A percentile compares a stretch with the other conserved stretches of the same genome.
These are phyloP conservation scores for Naumovozyma dairenensis DNA, from an alignment of 805 yeast genomes.

Conservation along the genomic window DNA sequence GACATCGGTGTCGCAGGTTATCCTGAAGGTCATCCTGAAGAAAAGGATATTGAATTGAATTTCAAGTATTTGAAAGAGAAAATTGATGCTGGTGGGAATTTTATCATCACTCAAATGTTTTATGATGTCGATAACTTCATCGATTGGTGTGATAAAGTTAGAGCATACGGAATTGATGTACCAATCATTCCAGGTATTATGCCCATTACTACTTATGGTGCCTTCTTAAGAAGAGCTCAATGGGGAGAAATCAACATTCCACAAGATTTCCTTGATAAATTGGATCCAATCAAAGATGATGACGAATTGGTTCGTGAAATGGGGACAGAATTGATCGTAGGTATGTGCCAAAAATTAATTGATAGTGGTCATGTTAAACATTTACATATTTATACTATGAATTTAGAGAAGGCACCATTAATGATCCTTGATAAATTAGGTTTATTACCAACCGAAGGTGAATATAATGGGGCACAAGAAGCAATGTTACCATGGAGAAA, in stretches of 20 bases:
- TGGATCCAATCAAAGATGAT: slow-evolving; percentile 82
- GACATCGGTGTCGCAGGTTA: slow-evolving; percentile 95
- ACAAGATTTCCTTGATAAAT: slow-evolving; percentile 49
- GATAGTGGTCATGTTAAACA: slow-evolving; percentile 70
- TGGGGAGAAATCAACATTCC: slow-evolving; percentile 90
- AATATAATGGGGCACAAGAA: slow-evolving; percentile 23
- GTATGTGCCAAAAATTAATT: slow-evolving; percentile 68
- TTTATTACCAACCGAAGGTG: slow-evolving; percentile 34
- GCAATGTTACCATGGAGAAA: slow-evolving; percentile 76
- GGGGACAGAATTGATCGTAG: slow-evolving; percentile 74
- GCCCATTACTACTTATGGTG: slow-evolving; percentile 95
- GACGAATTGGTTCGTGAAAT: slow-evolving; percentile 78
- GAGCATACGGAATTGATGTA: slow-evolving; percentile 61
- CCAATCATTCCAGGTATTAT: slow-evolving; percentile 97
- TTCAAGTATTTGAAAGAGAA: slow-evolving; percentile 68
- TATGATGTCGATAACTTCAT: slow-evolving; percentile 85
- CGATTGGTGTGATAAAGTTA: slow-evolving; percentile 64
- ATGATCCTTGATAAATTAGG: slow-evolving; percentile 75
- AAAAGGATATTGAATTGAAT: slow-evolving; percentile 38
- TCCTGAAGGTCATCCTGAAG: slow-evolving; percentile 97
- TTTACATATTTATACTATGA: slow-evolving; percentile 95
- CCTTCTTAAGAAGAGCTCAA: slow-evolving; percentile 84
- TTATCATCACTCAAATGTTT: slow-evolving; percentile 93
- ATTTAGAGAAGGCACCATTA: slow-evolving; percentile 80
- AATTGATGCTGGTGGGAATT: slow-evolving; percentile 89